These are phyloP conservation scores for Panicum virgatum DNA, from an alignment of 202 grass and related monocot species.

Conservation along the genomic window DNA sequence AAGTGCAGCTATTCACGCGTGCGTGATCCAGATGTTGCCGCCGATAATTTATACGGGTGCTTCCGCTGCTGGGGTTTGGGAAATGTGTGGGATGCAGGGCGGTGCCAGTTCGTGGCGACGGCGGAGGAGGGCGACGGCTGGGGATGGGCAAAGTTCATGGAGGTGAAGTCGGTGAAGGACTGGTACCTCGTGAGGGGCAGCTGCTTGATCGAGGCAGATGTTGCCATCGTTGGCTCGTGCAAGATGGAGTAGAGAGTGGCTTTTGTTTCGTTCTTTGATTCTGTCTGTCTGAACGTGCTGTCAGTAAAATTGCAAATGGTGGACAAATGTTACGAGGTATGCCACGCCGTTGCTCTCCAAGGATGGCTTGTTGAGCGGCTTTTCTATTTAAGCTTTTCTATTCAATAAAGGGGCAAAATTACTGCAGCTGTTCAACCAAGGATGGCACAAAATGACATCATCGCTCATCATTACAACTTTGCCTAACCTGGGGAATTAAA, in stretches of 20 bases:
- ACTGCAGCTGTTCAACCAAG: no score
- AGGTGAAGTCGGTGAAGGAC: background rate
- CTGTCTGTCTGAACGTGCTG: background rate
- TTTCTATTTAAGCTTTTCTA: no score
- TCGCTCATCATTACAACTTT: no score
- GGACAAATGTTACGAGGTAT: background rate
- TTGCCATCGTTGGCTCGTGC: slow-evolving; percentile 17
- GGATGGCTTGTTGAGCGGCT: no score
- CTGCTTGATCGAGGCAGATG: slow-evolving; percentile 34
- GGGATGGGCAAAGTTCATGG: slow-evolving; percentile 30
- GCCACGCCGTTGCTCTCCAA: no score
- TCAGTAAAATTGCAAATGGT: background rate
- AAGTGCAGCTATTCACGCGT: background rate
- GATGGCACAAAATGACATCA: no score
- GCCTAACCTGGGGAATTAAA: no score
- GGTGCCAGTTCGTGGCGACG: background rate
- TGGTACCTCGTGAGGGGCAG: slow-evolving; percentile 28
- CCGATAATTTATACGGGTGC: background rate
- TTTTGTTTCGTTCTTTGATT: background rate
- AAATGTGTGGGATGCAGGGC: background rate
- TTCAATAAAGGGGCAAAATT: no score
- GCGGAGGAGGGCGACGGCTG: slow-evolving; percentile 14
- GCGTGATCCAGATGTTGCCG: background rate
- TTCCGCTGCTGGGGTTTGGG: background rate
- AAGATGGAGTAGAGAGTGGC: background rate